These are phyloP conservation scores for Acacia pycnantha DNA, from an alignment of 331 rosid genomes.

Conservation along the genomic window DNA sequence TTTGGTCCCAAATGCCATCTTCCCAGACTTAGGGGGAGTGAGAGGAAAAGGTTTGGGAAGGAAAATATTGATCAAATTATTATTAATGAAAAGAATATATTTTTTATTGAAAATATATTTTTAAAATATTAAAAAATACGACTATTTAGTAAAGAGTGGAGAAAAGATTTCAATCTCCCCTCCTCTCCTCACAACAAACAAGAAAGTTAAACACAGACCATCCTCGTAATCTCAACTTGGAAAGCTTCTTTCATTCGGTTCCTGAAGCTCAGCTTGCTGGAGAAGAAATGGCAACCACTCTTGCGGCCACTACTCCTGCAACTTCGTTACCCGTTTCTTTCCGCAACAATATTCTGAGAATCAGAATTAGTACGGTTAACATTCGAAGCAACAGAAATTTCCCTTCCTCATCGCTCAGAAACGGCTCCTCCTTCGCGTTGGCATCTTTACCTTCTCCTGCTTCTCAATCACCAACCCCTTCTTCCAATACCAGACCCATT, in stretches of 20 bases:
- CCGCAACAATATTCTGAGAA: not conserved
- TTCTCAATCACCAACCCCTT: constrained; percentile 39
- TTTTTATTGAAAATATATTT: too few species aligned
- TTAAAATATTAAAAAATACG: too few species aligned
- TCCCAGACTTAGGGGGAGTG: too few species aligned
- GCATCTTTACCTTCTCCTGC: constrained; percentile 37
- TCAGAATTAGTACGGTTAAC: not conserved
- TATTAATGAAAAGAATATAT: too few species aligned
- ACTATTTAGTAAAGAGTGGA: too few species aligned
- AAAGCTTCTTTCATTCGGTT: not conserved
- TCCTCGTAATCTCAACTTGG: not conserved
- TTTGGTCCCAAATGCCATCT: too few species aligned
- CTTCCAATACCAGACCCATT: constrained; percentile 25
- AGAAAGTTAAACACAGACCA: too few species aligned
- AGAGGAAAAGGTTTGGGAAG: too few species aligned
- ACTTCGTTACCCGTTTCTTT: constrained; percentile 7
- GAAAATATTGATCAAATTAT: too few species aligned
- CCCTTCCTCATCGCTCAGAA: constrained; percentile 27
- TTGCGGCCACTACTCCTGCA: not conserved
- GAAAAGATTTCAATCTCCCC: too few species aligned
- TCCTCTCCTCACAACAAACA: too few species aligned
- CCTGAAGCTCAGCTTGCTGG: not conserved
- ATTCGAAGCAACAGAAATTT: constrained; percentile 13
- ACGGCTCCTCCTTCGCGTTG: constrained; percentile 29
- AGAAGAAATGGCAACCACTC: constrained; percentile 23